Conservation (phyloP, 805 yeast genomes). For the Grigorovia humatica region DNA sequence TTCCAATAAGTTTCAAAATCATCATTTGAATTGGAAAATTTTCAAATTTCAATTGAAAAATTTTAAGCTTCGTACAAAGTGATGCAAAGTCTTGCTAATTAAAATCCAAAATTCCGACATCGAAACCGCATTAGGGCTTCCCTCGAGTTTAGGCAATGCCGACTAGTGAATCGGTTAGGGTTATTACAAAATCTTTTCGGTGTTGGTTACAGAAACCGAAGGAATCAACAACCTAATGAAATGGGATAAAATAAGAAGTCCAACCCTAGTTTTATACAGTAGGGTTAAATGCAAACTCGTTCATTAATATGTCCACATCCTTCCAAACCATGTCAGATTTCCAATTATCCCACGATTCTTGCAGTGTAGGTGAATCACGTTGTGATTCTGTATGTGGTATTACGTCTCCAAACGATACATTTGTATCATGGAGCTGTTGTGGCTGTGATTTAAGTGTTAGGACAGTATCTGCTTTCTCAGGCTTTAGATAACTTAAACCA, state of each 20-base stretch:
- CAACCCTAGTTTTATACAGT: slow-evolving; percentile 18
- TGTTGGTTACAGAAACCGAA: too few species aligned
- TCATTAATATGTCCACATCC: slow-evolving; percentile 83
- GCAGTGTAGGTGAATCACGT: slow-evolving; percentile 21
- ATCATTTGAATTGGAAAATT: background rate
- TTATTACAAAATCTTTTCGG: too few species aligned
- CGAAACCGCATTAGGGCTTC: too few species aligned
- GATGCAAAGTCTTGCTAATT: background rate
- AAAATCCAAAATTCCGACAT: too few species aligned
- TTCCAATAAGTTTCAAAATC: background rate
- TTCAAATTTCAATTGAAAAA: background rate
- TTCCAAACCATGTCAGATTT: slow-evolving; percentile 43
- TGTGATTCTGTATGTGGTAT: background rate
- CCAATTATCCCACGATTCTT: slow-evolving; percentile 35
- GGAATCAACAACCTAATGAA: too few species aligned
- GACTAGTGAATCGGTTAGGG: too few species aligned
- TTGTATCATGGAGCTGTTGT: background rate
- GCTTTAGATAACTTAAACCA: background rate
- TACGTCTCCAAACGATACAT: background rate
- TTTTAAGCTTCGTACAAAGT: background rate
- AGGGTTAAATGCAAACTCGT: slow-evolving; percentile 82
- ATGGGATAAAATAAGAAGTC: too few species aligned
- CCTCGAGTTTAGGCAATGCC: too few species aligned
- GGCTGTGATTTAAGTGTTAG: background rate
- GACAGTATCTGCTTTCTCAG: background rate